A percentile compares a stretch with the other conserved stretches of the same genome.
These are phyloP conservation scores for Talaromyces atroroseus DNA, from an alignment of 2,329 filamentous ascomycete genomes.

Conservation along the genomic window DNA sequence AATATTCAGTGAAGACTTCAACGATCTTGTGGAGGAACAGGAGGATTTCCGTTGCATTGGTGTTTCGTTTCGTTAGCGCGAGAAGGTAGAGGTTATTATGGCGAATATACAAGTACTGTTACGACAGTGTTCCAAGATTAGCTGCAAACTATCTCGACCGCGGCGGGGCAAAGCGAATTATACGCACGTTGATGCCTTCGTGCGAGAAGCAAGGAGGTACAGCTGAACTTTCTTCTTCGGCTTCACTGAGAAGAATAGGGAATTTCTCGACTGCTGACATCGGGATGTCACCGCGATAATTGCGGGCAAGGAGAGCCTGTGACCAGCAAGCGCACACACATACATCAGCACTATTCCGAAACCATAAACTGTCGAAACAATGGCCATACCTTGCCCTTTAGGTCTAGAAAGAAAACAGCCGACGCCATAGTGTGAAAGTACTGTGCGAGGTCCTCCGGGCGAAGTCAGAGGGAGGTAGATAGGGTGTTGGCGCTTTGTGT, in stretches of 20 bases:
- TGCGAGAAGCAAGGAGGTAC: constrained; percentile 97
- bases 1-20: constrained; percentile 99
- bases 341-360: constrained; percentile 5
- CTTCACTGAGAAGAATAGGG: constrained; percentile 89
- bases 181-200: constrained; percentile 90
- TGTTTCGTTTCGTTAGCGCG: constrained; percentile 96
- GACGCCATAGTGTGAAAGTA: constrained; percentile 69
- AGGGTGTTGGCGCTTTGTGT: neutral
- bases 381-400: constrained; percentile 92
- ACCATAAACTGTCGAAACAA: neutral
- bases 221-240: constrained; percentile 97
- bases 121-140: neutral
- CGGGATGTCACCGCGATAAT: constrained; percentile 96
- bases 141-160: constrained; percentile 4
- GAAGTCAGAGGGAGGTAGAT: neutral
- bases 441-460: constrained; percentile 1
- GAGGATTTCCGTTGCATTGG: constrained; percentile 96
- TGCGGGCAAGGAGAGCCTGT: constrained; percentile 94
- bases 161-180: constrained; percentile 4
- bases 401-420: constrained; percentile 94
- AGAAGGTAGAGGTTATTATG: constrained; percentile 99
- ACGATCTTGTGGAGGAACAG: constrained; percentile 97
- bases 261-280: constrained; percentile 99
- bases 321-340: constrained; percentile 18
- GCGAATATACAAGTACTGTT: constrained; percentile 93